A percentile compares a stretch with the other conserved stretches of the same genome.
Conservation (phyloP, 805 yeast species). For the Myxozyma monticola region DNA sequence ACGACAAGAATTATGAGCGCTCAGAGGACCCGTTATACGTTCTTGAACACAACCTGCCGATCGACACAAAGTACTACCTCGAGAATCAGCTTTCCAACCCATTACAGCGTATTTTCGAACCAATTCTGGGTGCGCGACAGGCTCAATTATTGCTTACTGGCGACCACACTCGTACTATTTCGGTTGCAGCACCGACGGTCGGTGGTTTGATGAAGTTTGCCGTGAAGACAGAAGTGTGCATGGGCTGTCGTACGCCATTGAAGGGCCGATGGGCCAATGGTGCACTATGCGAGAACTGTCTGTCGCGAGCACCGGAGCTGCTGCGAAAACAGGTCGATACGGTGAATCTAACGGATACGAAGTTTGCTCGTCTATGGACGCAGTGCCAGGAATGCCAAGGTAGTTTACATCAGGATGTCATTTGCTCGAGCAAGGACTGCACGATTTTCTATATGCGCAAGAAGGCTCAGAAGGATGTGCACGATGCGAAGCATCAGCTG, state of each 20-base stretch:
- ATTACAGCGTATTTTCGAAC: constrained; percentile 87
- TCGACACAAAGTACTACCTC: constrained; percentile 90
- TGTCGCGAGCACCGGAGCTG: constrained; percentile 66
- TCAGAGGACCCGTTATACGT: constrained; percentile 96
- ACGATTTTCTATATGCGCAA: constrained; percentile 97
- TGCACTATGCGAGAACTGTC: constrained; percentile 80
- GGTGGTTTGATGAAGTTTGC: constrained; percentile 94
- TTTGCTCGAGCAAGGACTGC: constrained; percentile 94
- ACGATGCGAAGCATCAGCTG: constrained; percentile 57
- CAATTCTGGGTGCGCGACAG: constrained; percentile 82
- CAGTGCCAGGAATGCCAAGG: constrained; percentile 99
- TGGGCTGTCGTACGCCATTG: constrained; percentile 82
- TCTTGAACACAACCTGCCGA: constrained; percentile 85
- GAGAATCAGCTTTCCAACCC: constrained; percentile 94
- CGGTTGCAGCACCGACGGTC: constrained; percentile 65
- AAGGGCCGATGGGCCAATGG: constrained; percentile 55
- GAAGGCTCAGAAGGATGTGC: constrained; percentile 73
- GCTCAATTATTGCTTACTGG: constrained; percentile 77
- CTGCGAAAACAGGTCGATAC: constrained; percentile 80
- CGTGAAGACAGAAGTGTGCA: constrained; percentile 82
- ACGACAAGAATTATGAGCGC: constrained; percentile 84
- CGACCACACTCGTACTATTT: constrained; percentile 75
- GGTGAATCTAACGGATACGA: constrained; percentile 75
- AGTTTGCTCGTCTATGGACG: constrained; percentile 90
- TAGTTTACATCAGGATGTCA: constrained; percentile 89